phyloP scores from a whole-genome alignment of 495 filamentous ascomycete species.

The Mycothermus thermophilus region DNA sequence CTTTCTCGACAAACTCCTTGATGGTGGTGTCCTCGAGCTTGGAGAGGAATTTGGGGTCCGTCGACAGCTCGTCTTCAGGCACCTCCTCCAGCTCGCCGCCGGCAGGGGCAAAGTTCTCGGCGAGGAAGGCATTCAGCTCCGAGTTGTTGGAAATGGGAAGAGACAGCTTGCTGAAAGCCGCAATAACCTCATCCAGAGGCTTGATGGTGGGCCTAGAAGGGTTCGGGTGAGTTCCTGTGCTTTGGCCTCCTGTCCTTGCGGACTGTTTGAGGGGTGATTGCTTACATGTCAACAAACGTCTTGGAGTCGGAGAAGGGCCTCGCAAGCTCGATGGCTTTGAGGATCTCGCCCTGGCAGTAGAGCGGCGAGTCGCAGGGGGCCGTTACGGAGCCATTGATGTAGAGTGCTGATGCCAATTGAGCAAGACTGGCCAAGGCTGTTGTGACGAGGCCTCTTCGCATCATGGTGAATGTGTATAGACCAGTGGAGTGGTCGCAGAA shows the following conservation, averaged over 20 bases:
- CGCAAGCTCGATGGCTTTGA: conserved; percentile 34
- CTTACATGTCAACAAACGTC: conserved; percentile 40
- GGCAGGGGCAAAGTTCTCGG: conserved; percentile 31
- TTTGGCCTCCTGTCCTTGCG: neutral
- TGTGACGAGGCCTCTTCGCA: conserved; percentile 7
- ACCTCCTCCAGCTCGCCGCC: conserved; percentile 35
- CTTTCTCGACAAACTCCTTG: conserved; percentile 32
- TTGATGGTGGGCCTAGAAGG: conserved; percentile 28
- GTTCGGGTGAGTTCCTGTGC: neutral
- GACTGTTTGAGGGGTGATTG: neutral
- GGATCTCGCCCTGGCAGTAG: conserved; percentile 35
- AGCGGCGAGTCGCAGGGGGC: conserved; percentile 36
- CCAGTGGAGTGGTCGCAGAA: no score
- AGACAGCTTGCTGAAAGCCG: conserved; percentile 27
- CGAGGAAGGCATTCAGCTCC: conserved; percentile 32
- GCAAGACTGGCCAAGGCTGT: conserved; percentile 15
- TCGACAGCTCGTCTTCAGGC: conserved; percentile 23
- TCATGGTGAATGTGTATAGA: conserved; percentile 8
- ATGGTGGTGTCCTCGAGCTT: conserved; percentile 29
- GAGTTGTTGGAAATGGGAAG: conserved; percentile 36
- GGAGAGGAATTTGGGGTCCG: conserved; percentile 29
- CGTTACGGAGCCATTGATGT: conserved; percentile 32
- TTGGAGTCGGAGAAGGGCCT: conserved; percentile 37
- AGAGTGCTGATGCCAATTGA: conserved; percentile 20
- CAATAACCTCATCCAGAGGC: conserved; percentile 31